phyloP scores from a whole-genome alignment of 164 flowering plant species.

The Piper longum region DNA sequence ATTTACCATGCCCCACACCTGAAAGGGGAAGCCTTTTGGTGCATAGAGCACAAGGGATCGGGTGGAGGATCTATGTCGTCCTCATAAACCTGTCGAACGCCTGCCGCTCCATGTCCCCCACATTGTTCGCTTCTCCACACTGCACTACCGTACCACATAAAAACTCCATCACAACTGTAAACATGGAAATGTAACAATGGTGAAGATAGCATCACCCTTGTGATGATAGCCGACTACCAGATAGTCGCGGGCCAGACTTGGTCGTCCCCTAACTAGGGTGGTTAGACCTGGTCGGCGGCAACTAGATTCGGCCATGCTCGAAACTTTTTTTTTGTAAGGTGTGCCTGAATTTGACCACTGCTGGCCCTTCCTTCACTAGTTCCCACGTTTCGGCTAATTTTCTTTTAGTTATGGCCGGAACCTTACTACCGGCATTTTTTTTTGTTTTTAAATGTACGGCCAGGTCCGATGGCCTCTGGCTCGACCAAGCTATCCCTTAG shows the following conservation, averaged over 20 bases:
- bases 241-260: constrained; percentile 18
- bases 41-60: constrained; percentile 43
- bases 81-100: constrained; percentile 52
- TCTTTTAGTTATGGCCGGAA: no score
- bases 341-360: no score
- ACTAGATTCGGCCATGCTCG: no score
- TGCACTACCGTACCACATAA: constrained; percentile 12
- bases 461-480: no score
- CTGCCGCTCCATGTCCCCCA: constrained; percentile 64
- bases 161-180: background rate
- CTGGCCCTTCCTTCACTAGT: no score
- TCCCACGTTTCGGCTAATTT: no score
- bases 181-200: background rate
- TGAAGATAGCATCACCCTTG: constrained; percentile 26
- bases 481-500: no score
- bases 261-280: no score
- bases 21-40: constrained; percentile 62
- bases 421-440: no score
- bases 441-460: no score
- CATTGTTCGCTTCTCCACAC: constrained; percentile 68
- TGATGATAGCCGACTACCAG: constrained; percentile 31
- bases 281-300: no score
- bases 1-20: constrained; percentile 90
- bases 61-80: constrained; percentile 53
- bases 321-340: no score